Evolutionary conservation across 2,329 filamentous ascomycete genomes (phyloP), one percentile per base, ranked within the genome.

Genomic region (Arachnopeziza araneosa): DNA sequence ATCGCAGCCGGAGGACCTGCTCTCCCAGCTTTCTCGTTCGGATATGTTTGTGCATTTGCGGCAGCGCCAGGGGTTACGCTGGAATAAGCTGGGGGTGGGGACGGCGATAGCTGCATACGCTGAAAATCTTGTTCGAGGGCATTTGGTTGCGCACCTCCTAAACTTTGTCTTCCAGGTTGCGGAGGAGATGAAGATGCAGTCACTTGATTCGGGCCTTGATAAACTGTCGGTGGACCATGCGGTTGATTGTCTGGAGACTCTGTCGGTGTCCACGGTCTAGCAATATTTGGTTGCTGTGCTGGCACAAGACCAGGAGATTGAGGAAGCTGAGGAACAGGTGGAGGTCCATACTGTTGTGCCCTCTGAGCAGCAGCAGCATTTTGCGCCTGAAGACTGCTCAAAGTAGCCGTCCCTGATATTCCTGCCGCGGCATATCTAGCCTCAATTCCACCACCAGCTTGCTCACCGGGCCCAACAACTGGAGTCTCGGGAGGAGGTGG

Each of bases 401-500:
- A 78, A 1, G 92, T 96, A 1, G 88, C 88, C 0, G 90, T 88
- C 2, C 92, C 93, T 2, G 92, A 90, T 64, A 96, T 96, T 44
- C 93, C 93, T 26, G 92, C 89, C 2, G 92, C 91, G 2, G 93
- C 93, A 80, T 96, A 97, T 58, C 92, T 85, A 55, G 91, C 90
- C 73, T 96, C 93, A 68, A 97, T 96, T 59, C 90, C 91, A 50
- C 89, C 91, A 57, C 86, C 85, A 1, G 88, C 85, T n/a, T 86
- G 80, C 57, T 79, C 80, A 21, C 84, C 86, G 1, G 89, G 90
- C 50, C 88, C 89, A 30, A 89, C 83, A 63, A 93, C 82, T 32
- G 95, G 91, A 0, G 95, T 98, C 73, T 98, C 93, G 9, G 95
- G 95, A 1, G 95, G 95, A 4, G 95, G 93, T 5, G 95, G 95